These are phyloP conservation scores for Wickerhamiella parazyma DNA, from an alignment of 805 yeast species.

Conservation along the genomic window DNA sequence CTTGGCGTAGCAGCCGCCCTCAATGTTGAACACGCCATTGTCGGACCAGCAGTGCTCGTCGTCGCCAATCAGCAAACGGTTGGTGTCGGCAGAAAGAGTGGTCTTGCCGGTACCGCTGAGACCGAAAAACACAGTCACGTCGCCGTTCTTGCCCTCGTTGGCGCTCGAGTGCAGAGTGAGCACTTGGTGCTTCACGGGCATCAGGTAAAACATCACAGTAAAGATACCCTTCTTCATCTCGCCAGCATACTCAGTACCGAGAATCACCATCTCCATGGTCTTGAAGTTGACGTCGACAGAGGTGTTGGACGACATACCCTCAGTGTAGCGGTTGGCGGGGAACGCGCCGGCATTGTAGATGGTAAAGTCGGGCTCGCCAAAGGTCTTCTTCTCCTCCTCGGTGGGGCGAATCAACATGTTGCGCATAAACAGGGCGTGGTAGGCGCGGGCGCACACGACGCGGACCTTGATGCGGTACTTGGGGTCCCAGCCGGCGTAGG, in stretches of 20 bases:
- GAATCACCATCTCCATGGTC: conserved; percentile 95
- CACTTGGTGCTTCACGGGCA: conserved; percentile 87
- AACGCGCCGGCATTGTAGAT: conserved; percentile 97
- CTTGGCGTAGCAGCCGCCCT: conserved; percentile 99
- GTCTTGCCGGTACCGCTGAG: conserved; percentile 98
- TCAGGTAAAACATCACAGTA: conserved; percentile 96
- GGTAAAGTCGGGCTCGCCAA: conserved; percentile 97
- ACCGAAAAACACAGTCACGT: conserved; percentile 92
- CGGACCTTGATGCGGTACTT: conserved; percentile 91
- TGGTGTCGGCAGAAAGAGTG: conserved; percentile 90
- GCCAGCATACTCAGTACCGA: conserved; percentile 98
- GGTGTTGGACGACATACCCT: conserved; percentile 94
- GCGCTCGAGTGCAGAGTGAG: conserved; percentile 91
- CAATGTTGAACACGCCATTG: conserved; percentile 95
- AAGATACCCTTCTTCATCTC: conserved; percentile 99
- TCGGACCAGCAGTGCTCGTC: conserved; percentile 99
- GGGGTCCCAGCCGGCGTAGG: conserved; percentile 99
- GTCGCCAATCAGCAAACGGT: conserved; percentile 89
- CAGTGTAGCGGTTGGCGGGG: conserved; percentile 93
- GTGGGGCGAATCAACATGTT: conserved; percentile 96
- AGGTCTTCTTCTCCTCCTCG: conserved; percentile 68
- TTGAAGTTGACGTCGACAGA: conserved; percentile 94
- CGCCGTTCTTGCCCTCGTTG: conserved; percentile 77
- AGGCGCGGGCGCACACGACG: conserved; percentile 94
- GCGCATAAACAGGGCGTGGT: conserved; percentile 96